Conservation (phyloP, 225 moss, liverwort and hornwort genomes). For the Marchantia paleacea region DNA sequence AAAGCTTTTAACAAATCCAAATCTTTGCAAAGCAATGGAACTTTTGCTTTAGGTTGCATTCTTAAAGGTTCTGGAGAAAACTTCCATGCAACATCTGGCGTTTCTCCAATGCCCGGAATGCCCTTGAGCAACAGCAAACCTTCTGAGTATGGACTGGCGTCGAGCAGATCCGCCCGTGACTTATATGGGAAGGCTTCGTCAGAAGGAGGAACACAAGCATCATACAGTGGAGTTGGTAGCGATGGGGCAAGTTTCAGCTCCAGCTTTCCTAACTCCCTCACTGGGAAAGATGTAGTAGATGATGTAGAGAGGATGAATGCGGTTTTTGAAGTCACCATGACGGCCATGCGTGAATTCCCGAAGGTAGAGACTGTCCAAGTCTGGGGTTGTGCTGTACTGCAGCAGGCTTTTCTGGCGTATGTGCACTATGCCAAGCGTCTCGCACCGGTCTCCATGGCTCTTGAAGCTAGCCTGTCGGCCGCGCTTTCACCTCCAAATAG, state of each 20-base stretch:
- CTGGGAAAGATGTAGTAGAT: slow-evolving; percentile 14
- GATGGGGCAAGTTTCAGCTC: neutral
- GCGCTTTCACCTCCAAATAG: slow-evolving; percentile 3
- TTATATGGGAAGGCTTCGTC: neutral
- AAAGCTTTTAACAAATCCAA: slow-evolving; percentile 22
- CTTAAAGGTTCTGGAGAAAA: slow-evolving; percentile 22
- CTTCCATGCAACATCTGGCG: slow-evolving; percentile 9
- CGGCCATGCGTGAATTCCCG: slow-evolving; percentile 20
- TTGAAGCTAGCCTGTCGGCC: slow-evolving; percentile 16
- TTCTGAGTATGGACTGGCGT: neutral
- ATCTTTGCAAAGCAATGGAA: slow-evolving; percentile 20
- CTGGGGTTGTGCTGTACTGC: slow-evolving; percentile 23
- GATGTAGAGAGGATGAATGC: slow-evolving; percentile 23
- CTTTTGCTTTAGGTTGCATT: slow-evolving; percentile 20
- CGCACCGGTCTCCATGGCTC: slow-evolving; percentile 16
- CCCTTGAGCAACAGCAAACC: slow-evolving; percentile 23
- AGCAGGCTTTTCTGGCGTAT: slow-evolving; percentile 20
- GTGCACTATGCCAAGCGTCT: slow-evolving; percentile 22
- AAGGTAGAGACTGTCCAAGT: slow-evolving; percentile 23
- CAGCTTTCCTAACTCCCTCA: neutral
- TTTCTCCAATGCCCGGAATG: slow-evolving; percentile 22
- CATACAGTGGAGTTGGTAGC: neutral
- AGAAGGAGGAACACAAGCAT: neutral
- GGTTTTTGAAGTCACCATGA: slow-evolving; percentile 20
- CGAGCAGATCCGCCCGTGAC: neutral